Percentiles rank a stretch among this genome's conserved stretches.
Conservation (phyloP, 1,139 yeast genomes). For the Blastobotrys aristatus region DNA sequence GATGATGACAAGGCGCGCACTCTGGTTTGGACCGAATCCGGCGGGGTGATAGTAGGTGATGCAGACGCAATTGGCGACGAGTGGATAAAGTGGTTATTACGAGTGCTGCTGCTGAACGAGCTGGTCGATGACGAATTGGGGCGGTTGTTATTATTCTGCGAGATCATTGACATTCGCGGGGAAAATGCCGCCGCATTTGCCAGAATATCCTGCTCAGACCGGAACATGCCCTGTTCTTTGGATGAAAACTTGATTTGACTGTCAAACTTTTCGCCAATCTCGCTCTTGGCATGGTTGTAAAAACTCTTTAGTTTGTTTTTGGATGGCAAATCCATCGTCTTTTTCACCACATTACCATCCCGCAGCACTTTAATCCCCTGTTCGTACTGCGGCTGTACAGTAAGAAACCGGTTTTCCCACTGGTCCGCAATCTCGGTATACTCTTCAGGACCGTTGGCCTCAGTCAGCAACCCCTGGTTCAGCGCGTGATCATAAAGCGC, state of each 20-base stretch:
- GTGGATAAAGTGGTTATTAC: neutral
- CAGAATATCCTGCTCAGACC: slow-evolving; percentile 27
- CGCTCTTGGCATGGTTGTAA: slow-evolving; percentile 18
- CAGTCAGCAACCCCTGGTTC: slow-evolving; percentile 10
- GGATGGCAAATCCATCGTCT: slow-evolving; percentile 23
- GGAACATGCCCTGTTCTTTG: slow-evolving; percentile 27
- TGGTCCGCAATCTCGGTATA: slow-evolving; percentile 24
- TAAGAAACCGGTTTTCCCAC: slow-evolving; percentile 30
- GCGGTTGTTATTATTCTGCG: neutral
- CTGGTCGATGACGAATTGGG: neutral
- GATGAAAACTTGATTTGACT: slow-evolving; percentile 22
- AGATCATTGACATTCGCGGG: neutral
- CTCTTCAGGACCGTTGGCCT: neutral
- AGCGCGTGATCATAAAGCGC: slow-evolving; percentile 27
- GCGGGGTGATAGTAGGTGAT: slow-evolving; percentile 6
- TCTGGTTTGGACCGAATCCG: slow-evolving; percentile 14
- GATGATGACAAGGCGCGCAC: slow-evolving; percentile 27
- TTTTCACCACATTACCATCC: slow-evolving; percentile 29
- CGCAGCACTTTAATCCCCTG: slow-evolving; percentile 28
- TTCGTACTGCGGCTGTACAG: slow-evolving; percentile 29
- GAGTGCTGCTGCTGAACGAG: slow-evolving; percentile 5
- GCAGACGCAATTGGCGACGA: neutral
- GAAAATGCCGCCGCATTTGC: neutral
- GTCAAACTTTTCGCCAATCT: neutral
- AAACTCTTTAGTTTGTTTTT: slow-evolving; percentile 6